A percentile compares a stretch with the other conserved stretches of the same genome.
phyloP scores from a whole-genome alignment of 192 early-diverging fungal genomes.

The Coemansia sp. region DNA sequence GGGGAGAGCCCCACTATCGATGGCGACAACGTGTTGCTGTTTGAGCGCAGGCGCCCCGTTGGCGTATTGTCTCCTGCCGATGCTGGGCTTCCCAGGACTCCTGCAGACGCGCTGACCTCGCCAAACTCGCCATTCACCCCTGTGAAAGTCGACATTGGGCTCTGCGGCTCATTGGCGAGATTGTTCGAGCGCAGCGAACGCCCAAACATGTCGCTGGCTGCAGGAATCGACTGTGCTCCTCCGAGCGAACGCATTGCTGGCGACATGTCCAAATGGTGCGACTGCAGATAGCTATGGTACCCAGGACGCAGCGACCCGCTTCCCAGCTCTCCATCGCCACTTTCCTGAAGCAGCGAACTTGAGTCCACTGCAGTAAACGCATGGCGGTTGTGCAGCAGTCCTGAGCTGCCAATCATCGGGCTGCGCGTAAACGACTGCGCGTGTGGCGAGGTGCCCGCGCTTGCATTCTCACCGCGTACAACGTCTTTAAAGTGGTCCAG shows the following conservation, averaged over 20 bases:
- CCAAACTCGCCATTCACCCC: constrained; percentile 3
- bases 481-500: constrained; percentile 44
- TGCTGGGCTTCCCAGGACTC: constrained; percentile 20
- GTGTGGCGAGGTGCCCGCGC: constrained; percentile 33
- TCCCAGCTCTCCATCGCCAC: constrained; percentile 7
- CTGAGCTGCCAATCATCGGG: constrained; percentile 19
- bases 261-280: constrained; percentile 27
- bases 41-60: constrained; percentile 28
- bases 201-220: constrained; percentile 30
- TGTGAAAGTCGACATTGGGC: constrained; percentile 27
- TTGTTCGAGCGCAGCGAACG: constrained; percentile 41
- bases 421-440: constrained; percentile 40
- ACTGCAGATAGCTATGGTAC: constrained; percentile 22
- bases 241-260: constrained; percentile 31
- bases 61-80: constrained; percentile 8
- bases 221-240: constrained; percentile 30
- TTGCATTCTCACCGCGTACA: constrained; percentile 17
- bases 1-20: constrained; percentile 21
- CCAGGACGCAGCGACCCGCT: constrained; percentile 9
- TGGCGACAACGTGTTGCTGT: constrained; percentile 35
- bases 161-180: constrained; percentile 31
- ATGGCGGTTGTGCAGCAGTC: constrained; percentile 35
- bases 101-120: constrained; percentile 2
- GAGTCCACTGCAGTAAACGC: constrained; percentile 40
- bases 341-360: constrained; percentile 6